phyloP scores from a whole-genome alignment of 768 basidiomycete genomes.

The Amanita molliuscula region DNA sequence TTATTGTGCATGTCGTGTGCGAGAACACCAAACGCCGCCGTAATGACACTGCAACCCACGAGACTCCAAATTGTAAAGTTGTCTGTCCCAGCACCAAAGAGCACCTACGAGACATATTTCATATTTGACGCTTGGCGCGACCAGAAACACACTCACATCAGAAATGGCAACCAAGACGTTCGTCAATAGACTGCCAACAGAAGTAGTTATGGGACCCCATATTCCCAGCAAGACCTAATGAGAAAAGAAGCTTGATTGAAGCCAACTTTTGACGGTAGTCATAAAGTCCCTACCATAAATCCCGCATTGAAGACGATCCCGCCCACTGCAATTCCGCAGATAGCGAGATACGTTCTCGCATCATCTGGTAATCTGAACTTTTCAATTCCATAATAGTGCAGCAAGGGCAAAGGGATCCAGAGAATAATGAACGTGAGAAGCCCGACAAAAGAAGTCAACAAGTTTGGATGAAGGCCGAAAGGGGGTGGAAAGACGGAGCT shows the following conservation, averaged over 20 bases:
- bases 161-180: conserved; percentile 81
- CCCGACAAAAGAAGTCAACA: conserved; percentile 75
- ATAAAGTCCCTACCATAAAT: conserved; percentile 54
- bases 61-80: conserved; percentile 64
- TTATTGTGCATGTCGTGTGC: conserved; percentile 55
- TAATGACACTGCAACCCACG: conserved; percentile 68
- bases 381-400: conserved; percentile 60
- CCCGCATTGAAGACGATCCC: conserved; percentile 81
- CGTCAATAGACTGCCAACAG: conserved; percentile 89
- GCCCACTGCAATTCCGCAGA: conserved; percentile 56
- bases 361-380: conserved; percentile 55
- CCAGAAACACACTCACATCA: conserved; percentile 36
- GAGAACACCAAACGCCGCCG: conserved; percentile 74
- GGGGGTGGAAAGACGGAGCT: conserved; percentile 47
- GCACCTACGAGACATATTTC: conserved; percentile 16
- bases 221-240: conserved; percentile 65
- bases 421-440: conserved; percentile 60
- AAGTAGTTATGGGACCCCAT: conserved; percentile 83
- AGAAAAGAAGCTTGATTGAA: conserved; percentile 7
- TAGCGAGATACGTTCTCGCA: conserved; percentile 31
- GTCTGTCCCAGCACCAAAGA: conserved; percentile 55
- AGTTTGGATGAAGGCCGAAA: conserved; percentile 78
- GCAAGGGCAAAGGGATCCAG: conserved; percentile 71
- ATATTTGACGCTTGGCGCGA: conserved; percentile 1
- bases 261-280: not conserved